phyloP scores from a whole-genome alignment of 257 asterid species.

The Nicotiana tomentosiformis region DNA sequence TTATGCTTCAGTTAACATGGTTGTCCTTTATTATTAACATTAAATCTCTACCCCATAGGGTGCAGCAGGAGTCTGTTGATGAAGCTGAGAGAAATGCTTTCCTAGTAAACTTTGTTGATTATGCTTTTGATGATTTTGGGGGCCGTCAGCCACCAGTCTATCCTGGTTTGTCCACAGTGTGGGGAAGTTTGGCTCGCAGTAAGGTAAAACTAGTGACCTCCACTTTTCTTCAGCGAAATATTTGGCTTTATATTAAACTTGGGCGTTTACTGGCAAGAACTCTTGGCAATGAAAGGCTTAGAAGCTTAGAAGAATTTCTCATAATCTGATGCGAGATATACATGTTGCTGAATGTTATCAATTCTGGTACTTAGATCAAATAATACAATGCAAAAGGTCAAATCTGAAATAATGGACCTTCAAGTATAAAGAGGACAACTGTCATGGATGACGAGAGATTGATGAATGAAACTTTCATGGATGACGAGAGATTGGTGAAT shows the following conservation, averaged over 20 bases:
- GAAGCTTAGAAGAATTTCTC: slow-evolving; percentile 1
- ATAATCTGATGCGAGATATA: not conserved
- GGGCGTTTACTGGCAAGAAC: not conserved
- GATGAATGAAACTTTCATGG: not conserved
- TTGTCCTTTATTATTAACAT: not conserved
- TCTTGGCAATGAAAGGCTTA: not conserved
- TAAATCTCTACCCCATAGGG: slow-evolving; percentile 34
- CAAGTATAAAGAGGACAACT: not conserved
- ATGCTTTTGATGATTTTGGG: slow-evolving; percentile 95
- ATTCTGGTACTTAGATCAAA: not conserved
- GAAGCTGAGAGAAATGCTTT: slow-evolving; percentile 94
- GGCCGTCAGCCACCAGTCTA: slow-evolving; percentile 99
- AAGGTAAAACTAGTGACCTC: slow-evolving; percentile 50
- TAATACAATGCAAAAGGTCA: not conserved
- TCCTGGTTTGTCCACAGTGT: slow-evolving; percentile 96
- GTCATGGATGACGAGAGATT: not conserved
- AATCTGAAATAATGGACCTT: not conserved
- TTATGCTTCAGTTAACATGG: not conserved
- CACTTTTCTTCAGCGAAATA: slow-evolving; percentile 1
- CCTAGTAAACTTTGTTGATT: slow-evolving; percentile 89
- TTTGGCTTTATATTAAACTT: not conserved
- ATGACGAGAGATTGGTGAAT: not conserved
- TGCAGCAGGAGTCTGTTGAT: slow-evolving; percentile 98
- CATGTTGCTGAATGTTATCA: not conserved
- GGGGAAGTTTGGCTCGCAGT: slow-evolving; percentile 99